Percentiles rank a stretch among this genome's conserved stretches.
These are phyloP conservation scores for Boletus reticulatus DNA, from an alignment of 768 basidiomycete genomes.

Conservation along the genomic window DNA sequence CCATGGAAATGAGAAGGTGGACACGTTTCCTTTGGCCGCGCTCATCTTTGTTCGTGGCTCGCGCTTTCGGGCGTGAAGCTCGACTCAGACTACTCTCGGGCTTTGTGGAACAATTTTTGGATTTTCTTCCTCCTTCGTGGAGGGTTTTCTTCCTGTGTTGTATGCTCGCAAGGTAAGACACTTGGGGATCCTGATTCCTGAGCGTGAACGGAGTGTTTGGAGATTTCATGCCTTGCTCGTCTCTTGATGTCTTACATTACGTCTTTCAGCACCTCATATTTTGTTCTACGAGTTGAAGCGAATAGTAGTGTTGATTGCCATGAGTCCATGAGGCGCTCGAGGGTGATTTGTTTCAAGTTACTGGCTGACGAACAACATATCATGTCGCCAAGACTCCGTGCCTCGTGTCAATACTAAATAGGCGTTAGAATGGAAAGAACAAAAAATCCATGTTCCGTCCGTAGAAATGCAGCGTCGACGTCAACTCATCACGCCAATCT, in stretches of 20 bases:
- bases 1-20: slow-evolving; percentile 21
- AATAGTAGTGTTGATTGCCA: too few relatives aligned
- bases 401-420: too few relatives aligned
- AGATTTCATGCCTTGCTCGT: too few relatives aligned
- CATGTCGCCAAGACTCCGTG: too few relatives aligned
- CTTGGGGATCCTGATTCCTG: too few relatives aligned
- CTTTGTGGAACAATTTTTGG: slow-evolving; percentile 16
- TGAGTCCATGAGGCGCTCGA: too few relatives aligned
- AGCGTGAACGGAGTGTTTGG: too few relatives aligned
- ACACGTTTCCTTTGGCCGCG: neutral
- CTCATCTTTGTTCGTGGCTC: slow-evolving; percentile 26
- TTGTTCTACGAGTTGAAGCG: too few relatives aligned
- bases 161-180: neutral
- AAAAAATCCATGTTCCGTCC: neutral
- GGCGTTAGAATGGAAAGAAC: slow-evolving; percentile 5
- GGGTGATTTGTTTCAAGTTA: too few relatives aligned
- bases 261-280: too few relatives aligned
- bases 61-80: slow-evolving; percentile 19
- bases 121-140: slow-evolving; percentile 15
- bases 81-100: slow-evolving; percentile 25
- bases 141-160: neutral
- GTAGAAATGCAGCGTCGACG: neutral
- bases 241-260: too few relatives aligned
- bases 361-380: too few relatives aligned
- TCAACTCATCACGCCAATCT: neutral